Conservation (phyloP, 2,329 filamentous ascomycete genomes). For the Tetracladium maxilliforme region DNA sequence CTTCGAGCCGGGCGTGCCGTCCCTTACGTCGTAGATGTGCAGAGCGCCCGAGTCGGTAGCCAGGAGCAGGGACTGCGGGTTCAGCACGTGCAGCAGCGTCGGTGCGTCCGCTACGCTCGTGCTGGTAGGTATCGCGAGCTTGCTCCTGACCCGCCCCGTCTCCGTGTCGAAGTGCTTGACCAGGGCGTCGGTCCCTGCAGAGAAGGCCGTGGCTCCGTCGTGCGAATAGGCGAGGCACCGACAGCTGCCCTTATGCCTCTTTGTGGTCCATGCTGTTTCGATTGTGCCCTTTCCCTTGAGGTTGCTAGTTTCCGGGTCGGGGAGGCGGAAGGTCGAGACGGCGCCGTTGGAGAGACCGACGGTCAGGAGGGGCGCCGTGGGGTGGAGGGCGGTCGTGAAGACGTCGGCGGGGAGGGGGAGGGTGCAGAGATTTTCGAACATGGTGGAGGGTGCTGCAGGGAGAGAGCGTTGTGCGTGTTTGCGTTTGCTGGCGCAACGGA, state of each 20-base stretch:
- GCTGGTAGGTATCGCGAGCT: slow-evolving; percentile 57
- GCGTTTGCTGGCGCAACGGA: no score
- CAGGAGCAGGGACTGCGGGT: slow-evolving; percentile 75
- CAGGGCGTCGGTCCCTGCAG: slow-evolving; percentile 44
- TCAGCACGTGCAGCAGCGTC: slow-evolving; percentile 68
- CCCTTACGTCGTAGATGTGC: slow-evolving; percentile 75
- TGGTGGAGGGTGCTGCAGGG: slow-evolving; percentile 17
- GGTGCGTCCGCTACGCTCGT: slow-evolving; percentile 45
- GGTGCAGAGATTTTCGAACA: slow-evolving; percentile 88
- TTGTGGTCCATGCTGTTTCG: slow-evolving; percentile 73
- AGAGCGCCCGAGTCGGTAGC: slow-evolving; percentile 82
- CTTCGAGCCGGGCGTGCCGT: slow-evolving; percentile 37
- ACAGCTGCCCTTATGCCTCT: slow-evolving; percentile 88
- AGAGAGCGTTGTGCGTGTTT: no score
- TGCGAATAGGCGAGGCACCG: slow-evolving; percentile 63
- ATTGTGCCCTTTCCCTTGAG: slow-evolving; percentile 54
- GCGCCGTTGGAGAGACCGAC: slow-evolving; percentile 77
- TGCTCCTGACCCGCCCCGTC: slow-evolving; percentile 60
- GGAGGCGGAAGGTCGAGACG: slow-evolving; percentile 70
- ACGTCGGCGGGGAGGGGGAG: slow-evolving; percentile 76
- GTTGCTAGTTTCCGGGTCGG: slow-evolving; percentile 30
- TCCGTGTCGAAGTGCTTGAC: slow-evolving; percentile 41
- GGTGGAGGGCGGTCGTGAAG: slow-evolving; percentile 80
- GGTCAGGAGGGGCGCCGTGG: slow-evolving; percentile 67
- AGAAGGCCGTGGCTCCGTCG: slow-evolving; percentile 62